Conservation (phyloP, 208 protist genomes). For the Leishmania tropica region DNA sequence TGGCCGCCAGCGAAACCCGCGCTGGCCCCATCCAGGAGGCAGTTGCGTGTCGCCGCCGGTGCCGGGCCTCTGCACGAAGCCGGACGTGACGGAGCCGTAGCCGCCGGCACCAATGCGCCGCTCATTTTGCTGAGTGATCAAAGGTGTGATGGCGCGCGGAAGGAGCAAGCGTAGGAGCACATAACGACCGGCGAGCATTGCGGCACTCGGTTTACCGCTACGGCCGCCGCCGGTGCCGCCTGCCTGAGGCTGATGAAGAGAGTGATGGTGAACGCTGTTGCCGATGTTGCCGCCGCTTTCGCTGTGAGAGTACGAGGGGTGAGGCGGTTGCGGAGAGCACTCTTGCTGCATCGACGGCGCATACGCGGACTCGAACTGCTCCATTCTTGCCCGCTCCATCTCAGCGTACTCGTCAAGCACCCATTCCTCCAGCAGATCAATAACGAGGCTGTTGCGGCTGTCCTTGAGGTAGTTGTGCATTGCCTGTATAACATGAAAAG, state of each 20-base stretch:
- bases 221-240: neutral
- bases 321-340: neutral
- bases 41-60: slow-evolving; percentile 4
- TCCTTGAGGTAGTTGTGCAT: slow-evolving; percentile 48
- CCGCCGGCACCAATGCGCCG: slow-evolving; percentile 71
- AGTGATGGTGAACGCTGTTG: neutral
- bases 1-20: slow-evolving; percentile 18
- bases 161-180: slow-evolving; percentile 64
- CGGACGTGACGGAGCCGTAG: slow-evolving; percentile 62
- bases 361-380: slow-evolving; percentile 23
- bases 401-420: slow-evolving; percentile 35
- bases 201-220: slow-evolving; percentile 6
- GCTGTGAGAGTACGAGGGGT: neutral
- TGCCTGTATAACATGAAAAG: slow-evolving; percentile 48
- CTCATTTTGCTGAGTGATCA: slow-evolving; percentile 24
- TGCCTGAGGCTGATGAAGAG: neutral
- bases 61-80: slow-evolving; percentile 15
- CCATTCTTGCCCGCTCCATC: slow-evolving; percentile 20
- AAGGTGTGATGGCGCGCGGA: slow-evolving; percentile 34
- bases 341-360: neutral
- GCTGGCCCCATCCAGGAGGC: slow-evolving; percentile 25
- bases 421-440: slow-evolving; percentile 44
- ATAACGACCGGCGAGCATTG: slow-evolving; percentile 49
- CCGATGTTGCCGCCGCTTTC: neutral
- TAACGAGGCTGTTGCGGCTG: slow-evolving; percentile 30